Evolutionary conservation across 192 early-diverging fungal genomes (phyloP).

Genomic region (Umbelopsis sp.): DNA sequence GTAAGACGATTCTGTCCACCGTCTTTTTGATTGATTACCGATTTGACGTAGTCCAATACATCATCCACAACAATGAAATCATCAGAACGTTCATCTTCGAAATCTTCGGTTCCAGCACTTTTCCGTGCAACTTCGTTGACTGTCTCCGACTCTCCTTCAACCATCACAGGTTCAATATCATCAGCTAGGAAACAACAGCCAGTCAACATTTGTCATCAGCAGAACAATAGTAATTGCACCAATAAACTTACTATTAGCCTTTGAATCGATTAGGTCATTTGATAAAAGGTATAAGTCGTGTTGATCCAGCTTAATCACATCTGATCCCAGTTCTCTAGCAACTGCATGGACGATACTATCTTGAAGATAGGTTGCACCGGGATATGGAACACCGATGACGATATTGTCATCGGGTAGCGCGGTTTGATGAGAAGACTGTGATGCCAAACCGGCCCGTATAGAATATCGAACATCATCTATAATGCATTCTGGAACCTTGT

Average conservation of each 20-base stretch:
- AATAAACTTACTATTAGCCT: background rate
- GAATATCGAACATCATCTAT: constrained; percentile 42
- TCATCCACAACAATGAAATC: constrained; percentile 12
- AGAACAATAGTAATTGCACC: background rate
- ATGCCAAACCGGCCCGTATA: constrained; percentile 21
- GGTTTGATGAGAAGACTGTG: constrained; percentile 14
- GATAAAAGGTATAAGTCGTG: constrained; percentile 60
- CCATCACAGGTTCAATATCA: background rate
- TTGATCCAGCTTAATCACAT: constrained; percentile 62
- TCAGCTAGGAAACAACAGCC: background rate
- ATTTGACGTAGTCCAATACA: background rate
- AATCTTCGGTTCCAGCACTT: background rate
- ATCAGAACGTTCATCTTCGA: background rate
- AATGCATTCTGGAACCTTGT: constrained; percentile 10
- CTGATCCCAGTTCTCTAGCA: constrained; percentile 53
- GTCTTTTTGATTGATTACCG: constrained; percentile 1
- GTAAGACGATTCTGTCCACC: constrained; percentile 11
- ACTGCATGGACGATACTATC: constrained; percentile 43
- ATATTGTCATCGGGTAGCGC: constrained; percentile 38
- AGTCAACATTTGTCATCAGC: background rate
- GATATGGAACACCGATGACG: constrained; percentile 37
- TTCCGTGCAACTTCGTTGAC: background rate
- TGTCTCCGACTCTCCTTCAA: background rate
- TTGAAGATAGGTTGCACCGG: constrained; percentile 45
- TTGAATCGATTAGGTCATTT: constrained; percentile 20